Conservation (phyloP, 1,284 basidiomycete species). For the Athelia sp. region DNA sequence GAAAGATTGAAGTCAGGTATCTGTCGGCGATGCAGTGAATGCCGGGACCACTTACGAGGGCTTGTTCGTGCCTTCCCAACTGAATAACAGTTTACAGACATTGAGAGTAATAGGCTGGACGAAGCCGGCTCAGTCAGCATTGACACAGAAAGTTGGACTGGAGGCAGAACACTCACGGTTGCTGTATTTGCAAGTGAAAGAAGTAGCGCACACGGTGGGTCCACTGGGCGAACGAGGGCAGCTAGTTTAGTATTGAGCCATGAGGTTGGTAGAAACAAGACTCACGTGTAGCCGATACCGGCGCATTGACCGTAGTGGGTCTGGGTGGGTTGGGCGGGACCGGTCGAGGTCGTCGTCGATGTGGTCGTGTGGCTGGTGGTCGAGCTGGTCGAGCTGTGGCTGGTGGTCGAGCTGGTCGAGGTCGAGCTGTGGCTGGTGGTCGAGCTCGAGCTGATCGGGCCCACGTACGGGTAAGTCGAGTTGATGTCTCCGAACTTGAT, state of each 20-base stretch:
- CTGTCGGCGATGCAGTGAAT: too few relatives aligned
- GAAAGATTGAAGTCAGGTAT: too few relatives aligned
- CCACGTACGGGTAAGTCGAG: slow-evolving; percentile 26
- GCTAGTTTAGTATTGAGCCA: not conserved
- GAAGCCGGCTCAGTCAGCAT: too few relatives aligned
- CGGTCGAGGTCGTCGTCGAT: not conserved
- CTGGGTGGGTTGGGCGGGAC: slow-evolving; percentile 18
- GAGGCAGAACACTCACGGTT: not conserved
- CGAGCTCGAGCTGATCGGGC: too few relatives aligned
- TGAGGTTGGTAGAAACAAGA: not conserved
- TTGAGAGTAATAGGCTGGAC: too few relatives aligned
- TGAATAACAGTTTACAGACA: too few relatives aligned
- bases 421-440: too few relatives aligned
- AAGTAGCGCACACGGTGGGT: slow-evolving; percentile 6
- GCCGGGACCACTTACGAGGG: too few relatives aligned
- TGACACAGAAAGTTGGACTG: too few relatives aligned
- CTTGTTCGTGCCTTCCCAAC: too few relatives aligned
- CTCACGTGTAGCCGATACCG: not conserved
- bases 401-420: too few relatives aligned
- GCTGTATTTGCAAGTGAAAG: slow-evolving; percentile 5
- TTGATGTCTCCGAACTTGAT: slow-evolving; percentile 41
- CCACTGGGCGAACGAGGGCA: slow-evolving; percentile 8
- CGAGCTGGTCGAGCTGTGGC: slow-evolving; percentile 4
- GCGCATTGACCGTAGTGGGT: slow-evolving; percentile 22
- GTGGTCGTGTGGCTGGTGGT: slow-evolving; percentile 2